Evolutionary conservation across 768 basidiomycete genomes (phyloP), one percentile per base, ranked within the genome.

Genomic region (Tulasnella sp.): DNA sequence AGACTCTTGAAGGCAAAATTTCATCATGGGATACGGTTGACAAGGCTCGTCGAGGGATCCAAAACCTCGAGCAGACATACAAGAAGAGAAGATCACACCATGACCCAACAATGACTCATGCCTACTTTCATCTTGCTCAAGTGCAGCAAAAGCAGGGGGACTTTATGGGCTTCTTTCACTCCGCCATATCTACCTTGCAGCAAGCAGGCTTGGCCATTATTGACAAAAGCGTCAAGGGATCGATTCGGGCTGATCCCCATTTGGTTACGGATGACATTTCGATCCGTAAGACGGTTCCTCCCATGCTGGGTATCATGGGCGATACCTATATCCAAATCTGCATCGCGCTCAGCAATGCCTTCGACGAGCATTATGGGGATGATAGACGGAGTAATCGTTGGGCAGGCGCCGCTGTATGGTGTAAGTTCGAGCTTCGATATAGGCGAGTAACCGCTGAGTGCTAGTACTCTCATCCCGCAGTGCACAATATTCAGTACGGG

Each of bases 61-160:
- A 74, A 74, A 60, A 44, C 16, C 42, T 78, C 28, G 60, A 78
- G 42, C 48, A 58, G 42, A 78, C 77, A 20, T 78, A 78, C 60
- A 75, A 75, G 73, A 76, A 20, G 42, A 54, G 34, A 54, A 78
- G 40, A 37, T 31, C 12, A 22, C 34, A 48, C 11, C 41, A 64
- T 60, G 77, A 69, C 18, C 18, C 34, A n/a, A 58, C 37, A 42
- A 72, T 80, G 69, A 46, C 28, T 20, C n/a, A 7, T 11, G 79
- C 79, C 2, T 22, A 6, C 20, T n/a, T 42, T 3, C 72, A 74
- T 44, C 72, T 80, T 42, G 42, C 79, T 28, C 7, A 0, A 42
- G n/a, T 80, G 34, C 37, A 73, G 22, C 28, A 48, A 1, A 9
- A 42, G 28, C 11, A 75, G 11, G 73, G 73, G 22, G 79, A 80